phyloP scores from a whole-genome alignment of 164 flowering plant species.

The Dillenia suffruticosa region DNA sequence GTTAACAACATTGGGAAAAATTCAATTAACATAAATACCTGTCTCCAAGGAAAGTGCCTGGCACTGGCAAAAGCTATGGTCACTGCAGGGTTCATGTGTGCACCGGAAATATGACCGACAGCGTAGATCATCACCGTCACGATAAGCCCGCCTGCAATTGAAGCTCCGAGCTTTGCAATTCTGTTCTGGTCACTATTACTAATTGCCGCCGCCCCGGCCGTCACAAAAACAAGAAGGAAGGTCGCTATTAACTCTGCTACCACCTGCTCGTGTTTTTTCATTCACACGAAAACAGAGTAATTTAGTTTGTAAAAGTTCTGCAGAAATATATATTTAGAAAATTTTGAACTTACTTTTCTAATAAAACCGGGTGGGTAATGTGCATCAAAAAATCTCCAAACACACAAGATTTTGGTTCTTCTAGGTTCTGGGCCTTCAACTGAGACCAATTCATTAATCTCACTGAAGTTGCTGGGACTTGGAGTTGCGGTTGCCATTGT shows the following conservation, averaged over 20 bases:
- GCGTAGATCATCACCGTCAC: slow-evolving; percentile 90
- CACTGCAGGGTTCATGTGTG: slow-evolving; percentile 92
- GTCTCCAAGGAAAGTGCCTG: slow-evolving; percentile 71
- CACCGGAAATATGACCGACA: slow-evolving; percentile 86
- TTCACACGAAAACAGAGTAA: too few relatives aligned
- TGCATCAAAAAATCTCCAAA: neutral
- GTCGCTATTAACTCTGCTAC: slow-evolving; percentile 71
- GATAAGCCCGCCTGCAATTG: slow-evolving; percentile 74
- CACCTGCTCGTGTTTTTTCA: slow-evolving; percentile 27
- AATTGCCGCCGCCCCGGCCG: slow-evolving; percentile 66
- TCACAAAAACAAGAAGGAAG: slow-evolving; percentile 66
- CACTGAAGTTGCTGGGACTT: neutral
- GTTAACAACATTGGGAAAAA: too few relatives aligned
- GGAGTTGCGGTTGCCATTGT: neutral
- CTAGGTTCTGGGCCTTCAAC: neutral
- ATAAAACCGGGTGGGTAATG: slow-evolving; percentile 31
- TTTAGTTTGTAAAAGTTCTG: too few relatives aligned
- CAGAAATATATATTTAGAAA: too few relatives aligned
- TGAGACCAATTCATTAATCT: slow-evolving; percentile 1
- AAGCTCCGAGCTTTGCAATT: slow-evolving; percentile 64
- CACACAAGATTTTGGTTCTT: too few relatives aligned
- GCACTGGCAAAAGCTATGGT: slow-evolving; percentile 70
- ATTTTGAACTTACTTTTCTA: slow-evolving; percentile 20
- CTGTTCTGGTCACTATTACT: slow-evolving; percentile 36
- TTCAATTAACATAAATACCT: slow-evolving; percentile 28